Evolutionary conservation across 768 basidiomycete genomes (phyloP), one percentile per base, ranked within the genome.

Genomic region (Suillus subaureus): DNA sequence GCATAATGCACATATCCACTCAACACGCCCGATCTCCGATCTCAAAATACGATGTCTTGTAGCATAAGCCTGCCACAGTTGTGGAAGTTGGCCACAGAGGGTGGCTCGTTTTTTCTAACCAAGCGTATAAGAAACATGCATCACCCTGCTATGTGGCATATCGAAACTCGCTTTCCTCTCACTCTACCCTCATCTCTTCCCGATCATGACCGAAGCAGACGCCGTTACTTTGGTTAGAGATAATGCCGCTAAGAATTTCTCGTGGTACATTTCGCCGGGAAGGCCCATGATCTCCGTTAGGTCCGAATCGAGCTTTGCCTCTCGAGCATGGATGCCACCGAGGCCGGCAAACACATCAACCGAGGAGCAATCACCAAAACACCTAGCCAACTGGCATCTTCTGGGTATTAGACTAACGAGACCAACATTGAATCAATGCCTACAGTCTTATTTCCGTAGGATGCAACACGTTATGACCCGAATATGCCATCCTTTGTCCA

Each of bases 401-500:
- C 23, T 9, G 8, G 63, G 54, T 18, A 16, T 42, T 6, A 15
- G 42, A 13, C 33, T 40, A 13, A 21, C 21, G 7, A 60, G 40
- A 28, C 60, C 57, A 26, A 37, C 26, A 16, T 60, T 45, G 31
- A 33, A 45, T 31, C 35, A 18, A 31, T 1, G 13, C 12, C 35
- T 64, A 31, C 60, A 64, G 40, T 12, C 28, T 21, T 64, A 64
- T 47, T 64, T 64, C 60, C 18, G n/a, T 21, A 64, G 33, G 21
- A 33, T 64, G 40, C 63, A 64, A 31, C 61, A 21, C 16, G 31
- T 43, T 15, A 23, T 23, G 35, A 5, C 28, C 11, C 60, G 60
- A 7, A 64, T 39, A 23, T 62, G 63, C 42, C 63, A 64, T 23
- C 63, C 60, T 6, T 64, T 31, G 26, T 13, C 43, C n/a, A 64